Conservation (phyloP, 1,139 yeast species). For the Petasospora rhodanensis region DNA sequence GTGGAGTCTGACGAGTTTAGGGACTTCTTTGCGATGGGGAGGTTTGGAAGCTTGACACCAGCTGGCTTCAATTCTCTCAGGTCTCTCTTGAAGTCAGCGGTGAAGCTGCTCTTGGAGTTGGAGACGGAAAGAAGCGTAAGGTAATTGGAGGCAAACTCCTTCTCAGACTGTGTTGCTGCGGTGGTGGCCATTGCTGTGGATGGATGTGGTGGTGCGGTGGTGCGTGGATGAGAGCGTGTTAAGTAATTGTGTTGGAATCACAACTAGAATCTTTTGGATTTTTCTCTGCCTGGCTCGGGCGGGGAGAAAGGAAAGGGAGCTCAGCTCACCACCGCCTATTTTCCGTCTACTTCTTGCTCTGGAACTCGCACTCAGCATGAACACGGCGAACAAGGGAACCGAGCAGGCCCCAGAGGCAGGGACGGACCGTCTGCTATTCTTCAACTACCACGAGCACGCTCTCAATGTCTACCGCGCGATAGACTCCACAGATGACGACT, state of each 20-base stretch:
- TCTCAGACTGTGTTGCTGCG: slow-evolving; percentile 9
- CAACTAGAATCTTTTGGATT: no score
- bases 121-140: slow-evolving; percentile 17
- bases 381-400: slow-evolving; percentile 15
- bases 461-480: slow-evolving; percentile 32
- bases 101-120: slow-evolving; percentile 3
- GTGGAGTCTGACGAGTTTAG: slow-evolving; percentile 9
- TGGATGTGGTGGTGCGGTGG: background rate
- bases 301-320: no score
- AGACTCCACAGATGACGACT: slow-evolving; percentile 10
- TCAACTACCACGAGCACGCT: slow-evolving; percentile 63
- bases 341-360: background rate
- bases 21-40: slow-evolving; percentile 27
- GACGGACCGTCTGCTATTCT: slow-evolving; percentile 41
- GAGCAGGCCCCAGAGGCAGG: slow-evolving; percentile 1
- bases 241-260: no score
- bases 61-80: slow-evolving; percentile 17
- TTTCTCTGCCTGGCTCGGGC: no score
- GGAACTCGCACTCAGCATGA: slow-evolving; percentile 1
- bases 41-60: slow-evolving; percentile 29
- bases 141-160: slow-evolving; percentile 17
- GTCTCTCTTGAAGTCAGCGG: slow-evolving; percentile 16
- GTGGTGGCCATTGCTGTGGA: slow-evolving; percentile 4
- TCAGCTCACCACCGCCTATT: no score
- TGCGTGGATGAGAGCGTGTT: no score